Evolutionary conservation across 441 rosid genomes (phyloP), one percentile per base, ranked within the genome.

Genomic region (Flueggea neowawraea): DNA sequence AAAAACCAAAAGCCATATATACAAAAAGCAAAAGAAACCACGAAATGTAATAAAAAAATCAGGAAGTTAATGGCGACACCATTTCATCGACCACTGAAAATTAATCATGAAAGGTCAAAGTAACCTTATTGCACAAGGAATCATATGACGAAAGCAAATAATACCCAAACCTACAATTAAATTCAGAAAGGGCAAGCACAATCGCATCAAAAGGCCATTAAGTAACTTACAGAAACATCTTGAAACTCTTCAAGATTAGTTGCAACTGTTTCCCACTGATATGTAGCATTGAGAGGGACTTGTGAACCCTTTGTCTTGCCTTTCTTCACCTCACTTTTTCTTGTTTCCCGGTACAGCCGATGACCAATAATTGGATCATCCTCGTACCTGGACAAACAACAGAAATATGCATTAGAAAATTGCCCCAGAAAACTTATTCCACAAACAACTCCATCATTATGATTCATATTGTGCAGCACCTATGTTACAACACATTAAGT

Each of bases 261-360:
- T 61, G 99, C 97, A 71, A 95, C 91, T 60, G 99, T 83, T 81
- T 95, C 99, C 99, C 99, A 95, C 78, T 81, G 95, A 84, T 80
- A 88, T 65, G 89, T 75, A 61, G 86, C 52, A 62, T 68, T 81
- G 53, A 84, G 83, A 65, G 77, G 85, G 77, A 91, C 81, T 67
- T 77, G 78, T 32, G 99, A 95, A 61, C 99, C 99, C 75, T 79
- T 95, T 65, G 81, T 68, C 80, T 82, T 91, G 54, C 78, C 89
- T 80, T 81, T 87, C 79, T 82, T 81, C 73, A 80, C 79, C 76
- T 88, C 99, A 58, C 75, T 72, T 84, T 88, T 90, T 69, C 93
- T 88, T 68, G 80, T 88, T 77, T 95, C 99, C 61, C 99, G 89
- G 74, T 95, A 90, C 55, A 95, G 80, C 16, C 97, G 95, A 77